Base-by-base conservation (phyloP, 2,329 filamentous ascomycete species). In the Stemphylium beticola region DNA sequence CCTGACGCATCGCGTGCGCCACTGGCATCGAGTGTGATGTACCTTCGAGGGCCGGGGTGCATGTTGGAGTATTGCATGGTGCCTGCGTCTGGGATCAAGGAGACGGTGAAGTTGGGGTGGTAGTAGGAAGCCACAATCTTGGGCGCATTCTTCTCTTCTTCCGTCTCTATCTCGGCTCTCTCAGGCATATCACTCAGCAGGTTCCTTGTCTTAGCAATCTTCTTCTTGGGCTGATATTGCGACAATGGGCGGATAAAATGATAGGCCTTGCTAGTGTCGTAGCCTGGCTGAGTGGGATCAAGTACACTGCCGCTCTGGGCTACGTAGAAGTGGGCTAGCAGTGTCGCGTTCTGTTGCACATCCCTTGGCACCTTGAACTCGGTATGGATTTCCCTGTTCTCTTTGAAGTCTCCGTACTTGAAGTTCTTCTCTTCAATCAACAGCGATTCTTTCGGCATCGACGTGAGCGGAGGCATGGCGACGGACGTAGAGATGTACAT, bases 271-370 rank as follows among this genome's bases (percentile, higher is more conserved):
- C 83, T 82, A 0, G 86, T 79, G 72, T 96, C 90, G 74, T 91
- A 99, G 53, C 82, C 82, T 0, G 86, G 80, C 51, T 85, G 83
- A 9, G 83, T 83, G 2, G 93, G 93, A 68, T 98, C 93, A 29
- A 96, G 79, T 51, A 85, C 82, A 55, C 85, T 85, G 48, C 93
- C 93, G 9, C 87, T 79, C 61, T 96, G 85, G 10, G 87, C 91
- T 57, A 98, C 81, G 68, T 92, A 96, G 76, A 98, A 96, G 75
- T 99, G 95, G 2, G 91, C 93, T 87, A 91, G 97, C 9, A 99
- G 83, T 1, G 93, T 97, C 31, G 91, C 92, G 73, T 98, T 98
- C 64, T 92, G 84, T 80, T 97, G 93, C 0, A 96, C 92, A 37
- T 85, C 82, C 58, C 82, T 81, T 2, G 95, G 93, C 4, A 98